phyloP scores from a whole-genome alignment of 2,329 filamentous ascomycete species.

The Periconia sp. region DNA sequence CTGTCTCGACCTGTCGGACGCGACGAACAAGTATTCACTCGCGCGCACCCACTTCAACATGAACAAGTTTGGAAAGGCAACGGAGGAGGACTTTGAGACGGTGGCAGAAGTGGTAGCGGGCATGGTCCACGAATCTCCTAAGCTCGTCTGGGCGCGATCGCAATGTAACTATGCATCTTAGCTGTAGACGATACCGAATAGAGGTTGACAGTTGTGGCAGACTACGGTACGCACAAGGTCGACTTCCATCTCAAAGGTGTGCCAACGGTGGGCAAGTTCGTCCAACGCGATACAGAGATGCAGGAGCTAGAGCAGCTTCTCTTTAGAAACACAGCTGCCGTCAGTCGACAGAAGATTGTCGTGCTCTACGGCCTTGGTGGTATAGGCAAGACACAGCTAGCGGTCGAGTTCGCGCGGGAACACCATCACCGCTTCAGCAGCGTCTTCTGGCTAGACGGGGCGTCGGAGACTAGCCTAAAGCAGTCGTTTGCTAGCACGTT shows the following conservation, averaged over 20 bases:
- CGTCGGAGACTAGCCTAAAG: conserved; percentile 15
- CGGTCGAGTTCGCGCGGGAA: conserved; percentile 16
- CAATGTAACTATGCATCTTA: conserved; percentile 9
- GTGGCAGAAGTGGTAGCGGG: conserved; percentile 17
- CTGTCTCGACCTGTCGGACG: conserved; percentile 22
- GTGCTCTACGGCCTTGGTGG: conserved; percentile 23
- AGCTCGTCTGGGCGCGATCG: conserved; percentile 8
- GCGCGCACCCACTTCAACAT: conserved; percentile 28
- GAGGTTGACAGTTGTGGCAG: too few relatives aligned
- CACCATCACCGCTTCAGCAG: conserved; percentile 16
- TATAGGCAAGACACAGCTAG: conserved; percentile 17
- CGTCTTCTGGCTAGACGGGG: conserved; percentile 23
- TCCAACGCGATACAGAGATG: conserved; percentile 24
- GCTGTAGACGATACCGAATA: too few relatives aligned
- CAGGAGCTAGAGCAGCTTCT: conserved; percentile 20
- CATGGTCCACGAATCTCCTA: conserved; percentile 14
- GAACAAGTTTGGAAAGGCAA: conserved; percentile 28
- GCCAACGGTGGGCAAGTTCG: conserved; percentile 18
- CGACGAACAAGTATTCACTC: conserved; percentile 19
- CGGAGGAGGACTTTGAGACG: conserved; percentile 25
- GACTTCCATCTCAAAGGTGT: conserved; percentile 15
- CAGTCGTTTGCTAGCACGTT: conserved; percentile 14
- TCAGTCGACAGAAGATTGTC: conserved; percentile 25
- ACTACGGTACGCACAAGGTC: too few relatives aligned
- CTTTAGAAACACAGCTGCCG: conserved; percentile 9